Conservation (phyloP, 2,329 filamentous ascomycete genomes). For the Pyrenophora tritici-repentis region DNA sequence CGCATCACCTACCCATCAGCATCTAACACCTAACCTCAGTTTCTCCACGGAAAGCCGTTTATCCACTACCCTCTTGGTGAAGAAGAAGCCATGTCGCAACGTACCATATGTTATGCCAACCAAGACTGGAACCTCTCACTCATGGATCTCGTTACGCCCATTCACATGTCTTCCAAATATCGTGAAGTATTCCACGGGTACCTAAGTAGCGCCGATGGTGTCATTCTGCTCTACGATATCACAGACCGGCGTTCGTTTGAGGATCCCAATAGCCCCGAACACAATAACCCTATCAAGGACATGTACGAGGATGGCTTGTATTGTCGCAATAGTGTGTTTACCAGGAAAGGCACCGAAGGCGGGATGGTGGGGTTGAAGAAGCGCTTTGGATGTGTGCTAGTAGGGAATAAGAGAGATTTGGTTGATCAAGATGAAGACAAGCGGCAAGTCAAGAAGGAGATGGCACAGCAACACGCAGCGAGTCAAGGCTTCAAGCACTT, state of each 20-base stretch:
- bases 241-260: conserved; percentile 18
- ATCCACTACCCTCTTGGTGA: conserved; percentile 7
- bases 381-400: conserved; percentile 36
- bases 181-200: conserved; percentile 2
- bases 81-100: conserved; percentile 7
- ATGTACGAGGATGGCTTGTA: conserved; percentile 25
- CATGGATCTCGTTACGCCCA: conserved; percentile 29
- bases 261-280: neutral
- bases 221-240: conserved; percentile 40
- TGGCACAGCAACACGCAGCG: conserved; percentile 31
- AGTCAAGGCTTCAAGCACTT: conserved; percentile 28
- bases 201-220: conserved; percentile 22
- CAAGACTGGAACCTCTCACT: conserved; percentile 12
- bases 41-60: conserved; percentile 14
- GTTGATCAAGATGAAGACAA: conserved; percentile 1
- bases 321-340: conserved; percentile 11
- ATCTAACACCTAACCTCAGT: neutral
- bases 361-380: conserved; percentile 8
- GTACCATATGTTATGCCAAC: conserved; percentile 15
- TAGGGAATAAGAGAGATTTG: conserved; percentile 35
- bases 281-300: conserved; percentile 23
- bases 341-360: neutral
- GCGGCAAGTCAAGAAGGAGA: conserved; percentile 21
- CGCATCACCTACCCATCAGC: neutral
- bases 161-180: conserved; percentile 10